Conservation (phyloP, 257 asterid species). For the Solanum commersonii region DNA sequence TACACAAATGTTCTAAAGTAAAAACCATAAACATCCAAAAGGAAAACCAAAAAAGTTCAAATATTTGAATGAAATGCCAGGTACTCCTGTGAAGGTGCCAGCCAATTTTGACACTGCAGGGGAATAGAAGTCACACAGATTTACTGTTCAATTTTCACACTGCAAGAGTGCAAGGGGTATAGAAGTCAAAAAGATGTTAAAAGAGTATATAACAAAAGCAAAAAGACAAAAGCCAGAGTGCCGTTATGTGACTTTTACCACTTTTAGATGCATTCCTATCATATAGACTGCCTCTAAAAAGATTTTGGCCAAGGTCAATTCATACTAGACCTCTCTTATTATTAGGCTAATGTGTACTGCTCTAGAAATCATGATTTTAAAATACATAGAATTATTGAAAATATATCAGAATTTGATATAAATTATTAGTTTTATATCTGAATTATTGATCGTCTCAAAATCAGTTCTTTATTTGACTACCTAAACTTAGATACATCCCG, state of each 20-base stretch:
- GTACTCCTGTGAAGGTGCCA: not conserved
- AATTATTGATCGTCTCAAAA: no score
- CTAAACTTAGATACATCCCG: no score
- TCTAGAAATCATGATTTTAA: no score
- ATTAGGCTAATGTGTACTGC: not conserved
- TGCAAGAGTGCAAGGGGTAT: not conserved
- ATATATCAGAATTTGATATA: no score
- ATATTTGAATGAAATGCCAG: not conserved
- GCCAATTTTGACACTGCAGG: not conserved
- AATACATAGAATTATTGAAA: no score
- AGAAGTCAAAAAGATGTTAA: not conserved
- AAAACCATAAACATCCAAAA: not conserved
- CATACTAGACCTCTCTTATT: not conserved
- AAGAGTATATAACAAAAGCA: slow-evolving; percentile 5
- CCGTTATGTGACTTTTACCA: slow-evolving; percentile 21
- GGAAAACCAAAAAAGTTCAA: not conserved
- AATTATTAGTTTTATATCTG: no score
- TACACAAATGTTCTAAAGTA: no score
- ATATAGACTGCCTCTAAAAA: not conserved
- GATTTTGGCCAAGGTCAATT: not conserved
- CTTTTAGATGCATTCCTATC: not conserved
- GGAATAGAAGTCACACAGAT: not conserved
- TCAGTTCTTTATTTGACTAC: no score
- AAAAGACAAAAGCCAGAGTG: slow-evolving; percentile 11
- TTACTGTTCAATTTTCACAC: not conserved